Evolutionary conservation across 306 rosid species (phyloP), one percentile per base, ranked within the genome.

Genomic region (Prunus davidiana): DNA sequence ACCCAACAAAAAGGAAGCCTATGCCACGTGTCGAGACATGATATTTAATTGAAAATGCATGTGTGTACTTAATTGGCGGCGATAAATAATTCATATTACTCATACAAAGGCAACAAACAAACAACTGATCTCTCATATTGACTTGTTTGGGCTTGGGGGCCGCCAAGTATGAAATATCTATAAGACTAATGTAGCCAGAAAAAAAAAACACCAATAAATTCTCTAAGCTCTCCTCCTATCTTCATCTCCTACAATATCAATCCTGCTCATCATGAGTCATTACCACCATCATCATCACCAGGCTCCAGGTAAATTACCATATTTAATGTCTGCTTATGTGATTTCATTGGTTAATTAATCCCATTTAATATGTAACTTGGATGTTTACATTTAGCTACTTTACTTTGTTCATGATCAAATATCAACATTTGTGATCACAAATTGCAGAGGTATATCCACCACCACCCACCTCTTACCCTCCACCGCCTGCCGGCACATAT

Each of bases 381-480:
- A 34, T 30, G 32, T 30, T 30, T 30, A 30, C 4, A 2, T 28
- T 28, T 28, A 28, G 30, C 30, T 30, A 34, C 2, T 34, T 25
- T 25, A 13, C 16, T 5, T 5, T 4, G 3, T 12, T 18, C 49
- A n/a, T 58, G 15, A 60, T 24, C 19, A 12, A 60, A 25, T 16
- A 13, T 24, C 3, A 22, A 15, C 19, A 12, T 22, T 60, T 60
- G 65, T 18, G 15, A 3, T 24, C 25, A 14, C 30, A 3, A 34
- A 41, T 72, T 56, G 63, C 76, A 72, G 76, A 5, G 49, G 67
- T 58, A 24, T 72, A 72, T 58, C 76, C 67, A 22, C 76, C 76
- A 41, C 67, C 77, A 7, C 77, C 77, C 52, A 16, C 28, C 6
- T 73, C 77, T 60, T 60, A 73, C 77, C 58, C 55, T 73, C 58